Evolutionary conservation across 306 rosid genomes (phyloP).

Genomic region (Sesbania bispinosa): DNA sequence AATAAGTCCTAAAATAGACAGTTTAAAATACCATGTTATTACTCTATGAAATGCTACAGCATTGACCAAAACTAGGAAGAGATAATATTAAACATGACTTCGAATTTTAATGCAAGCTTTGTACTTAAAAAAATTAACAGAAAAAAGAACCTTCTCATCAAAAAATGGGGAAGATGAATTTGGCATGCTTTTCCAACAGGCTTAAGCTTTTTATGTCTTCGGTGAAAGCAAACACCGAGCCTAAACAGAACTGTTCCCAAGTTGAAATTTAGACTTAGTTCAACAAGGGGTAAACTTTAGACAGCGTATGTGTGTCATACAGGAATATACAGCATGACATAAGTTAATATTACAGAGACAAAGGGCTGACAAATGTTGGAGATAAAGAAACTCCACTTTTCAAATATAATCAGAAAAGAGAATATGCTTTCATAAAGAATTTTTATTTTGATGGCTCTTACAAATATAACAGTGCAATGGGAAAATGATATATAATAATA

Average conservation of each 20-base stretch:
- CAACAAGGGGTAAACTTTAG: background rate
- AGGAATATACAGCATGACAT: background rate
- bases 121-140: background rate
- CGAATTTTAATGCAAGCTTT: background rate
- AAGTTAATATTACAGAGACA: background rate
- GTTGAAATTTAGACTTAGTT: background rate
- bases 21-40: background rate
- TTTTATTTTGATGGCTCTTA: background rate
- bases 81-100: background rate
- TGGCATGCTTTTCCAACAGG: conserved; percentile 2
- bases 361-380: background rate
- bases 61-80: background rate
- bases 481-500: no score
- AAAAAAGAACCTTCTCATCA: background rate
- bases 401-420: background rate
- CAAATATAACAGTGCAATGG: no score
- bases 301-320: background rate
- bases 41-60: background rate
- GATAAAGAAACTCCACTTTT: background rate
- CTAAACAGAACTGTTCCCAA: background rate
- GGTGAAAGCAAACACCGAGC: background rate
- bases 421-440: background rate
- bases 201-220: background rate
- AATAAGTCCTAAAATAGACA: background rate
- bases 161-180: conserved; percentile 2